Conservation (phyloP, 75 land plant genomes). For the Gnetum montanum region DNA sequence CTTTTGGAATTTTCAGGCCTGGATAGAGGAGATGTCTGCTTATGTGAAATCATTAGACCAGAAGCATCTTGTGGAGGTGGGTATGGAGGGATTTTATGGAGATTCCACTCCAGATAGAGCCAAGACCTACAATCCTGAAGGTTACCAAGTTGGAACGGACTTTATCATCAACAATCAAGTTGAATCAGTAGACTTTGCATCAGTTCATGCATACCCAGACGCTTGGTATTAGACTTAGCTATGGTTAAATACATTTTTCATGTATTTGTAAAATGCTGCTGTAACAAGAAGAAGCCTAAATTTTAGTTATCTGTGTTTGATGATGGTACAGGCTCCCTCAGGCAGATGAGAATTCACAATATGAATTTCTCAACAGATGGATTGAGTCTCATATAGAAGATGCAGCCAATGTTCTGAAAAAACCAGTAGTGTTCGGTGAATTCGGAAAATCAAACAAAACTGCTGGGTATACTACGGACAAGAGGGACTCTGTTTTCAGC, state of each 20-base stretch:
- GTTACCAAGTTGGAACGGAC: conserved; percentile 60
- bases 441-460: conserved; percentile 69
- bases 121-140: conserved; percentile 35
- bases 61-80: conserved; percentile 79
- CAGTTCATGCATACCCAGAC: conserved; percentile 86
- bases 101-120: conserved; percentile 13
- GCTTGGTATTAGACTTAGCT: conserved; percentile 44
- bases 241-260: background rate
- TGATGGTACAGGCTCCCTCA: conserved; percentile 43
- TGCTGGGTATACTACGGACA: conserved; percentile 31
- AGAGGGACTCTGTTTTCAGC: conserved; percentile 40
- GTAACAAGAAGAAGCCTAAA: background rate
- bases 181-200: conserved; percentile 71
- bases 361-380: conserved; percentile 62
- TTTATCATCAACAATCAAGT: conserved; percentile 67
- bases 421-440: conserved; percentile 72
- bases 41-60: conserved; percentile 74
- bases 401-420: conserved; percentile 33
- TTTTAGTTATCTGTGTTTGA: too few species aligned
- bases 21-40: conserved; percentile 82
- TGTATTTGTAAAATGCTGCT: background rate
- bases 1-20: conserved; percentile 25
- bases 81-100: conserved; percentile 83
- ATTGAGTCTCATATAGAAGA: conserved; percentile 64
- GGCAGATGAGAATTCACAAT: conserved; percentile 37